Base-by-base conservation (phyloP, 1,284 basidiomycete genomes). In the Irpex rosettiformis region DNA sequence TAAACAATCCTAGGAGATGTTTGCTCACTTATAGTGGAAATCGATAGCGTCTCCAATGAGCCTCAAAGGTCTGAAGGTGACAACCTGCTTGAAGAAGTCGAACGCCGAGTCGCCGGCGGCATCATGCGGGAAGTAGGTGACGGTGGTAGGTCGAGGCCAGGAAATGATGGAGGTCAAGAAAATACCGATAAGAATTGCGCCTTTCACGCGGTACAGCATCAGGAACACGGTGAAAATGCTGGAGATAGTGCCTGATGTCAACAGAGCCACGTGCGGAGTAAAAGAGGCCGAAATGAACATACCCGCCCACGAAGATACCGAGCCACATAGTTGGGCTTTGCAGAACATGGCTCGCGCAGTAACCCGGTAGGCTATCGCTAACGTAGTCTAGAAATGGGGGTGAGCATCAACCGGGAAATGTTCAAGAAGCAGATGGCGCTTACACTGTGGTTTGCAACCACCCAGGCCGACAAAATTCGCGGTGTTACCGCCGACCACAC, bases 271-370 rank as follows among this genome's bases (percentile, higher is more conserved):
- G 28, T 18, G 24, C 13, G 21, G 21, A 49, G 29, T 18, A 13
- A 52, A 42, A 52, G 37, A 18, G 55, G 25, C 8, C 30, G 3
- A n/a, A 40, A 4, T 16, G 22, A 4, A 73, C 83, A 22, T 65
- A 88, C 84, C 93, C 94, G 64, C 93, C 93, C 18, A 87, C 76
- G 73, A 94, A 93, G 60, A 95, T 84, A 55, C 94, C 93, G n/a
- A 95, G 77, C 93, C 93, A 96, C 73, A 92, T 84, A 3, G 86
- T 89, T 2, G 91, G 91, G 63, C 77, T 84, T 58, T 84, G 88
- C 43, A 94, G 73, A 10, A 93, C 87, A 58, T 81, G 84, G n/a
- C 76, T 72, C 5, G 74, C 73, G 65, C 93, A 96, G 71, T 84
- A 91, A 55, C 82, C 66, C 2, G 82, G 75, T 25, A 88, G 72